These are phyloP conservation scores for Tulasnella sp. DNA, from an alignment of 768 basidiomycete species.

Conservation along the genomic window DNA sequence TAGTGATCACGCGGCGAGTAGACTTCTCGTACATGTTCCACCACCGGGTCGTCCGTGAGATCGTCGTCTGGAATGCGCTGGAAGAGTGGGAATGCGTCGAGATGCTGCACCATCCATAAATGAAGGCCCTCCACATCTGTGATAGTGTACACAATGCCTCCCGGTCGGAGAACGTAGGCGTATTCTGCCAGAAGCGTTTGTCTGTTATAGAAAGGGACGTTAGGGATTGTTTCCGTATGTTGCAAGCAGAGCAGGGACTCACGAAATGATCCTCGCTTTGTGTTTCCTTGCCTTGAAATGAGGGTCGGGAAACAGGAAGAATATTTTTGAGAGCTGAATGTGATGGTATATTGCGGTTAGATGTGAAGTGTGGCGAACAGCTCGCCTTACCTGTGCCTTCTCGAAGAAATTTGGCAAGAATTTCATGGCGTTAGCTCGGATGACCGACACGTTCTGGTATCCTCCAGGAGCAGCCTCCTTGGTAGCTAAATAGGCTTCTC, in stretches of 20 bases:
- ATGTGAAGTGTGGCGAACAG: not conserved
- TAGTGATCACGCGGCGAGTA: not conserved
- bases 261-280: slow-evolving; percentile 95
- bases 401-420: slow-evolving; percentile 93
- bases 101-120: slow-evolving; percentile 88
- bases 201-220: slow-evolving; percentile 18
- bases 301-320: slow-evolving; percentile 98
- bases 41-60: slow-evolving; percentile 65
- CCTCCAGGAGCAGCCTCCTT: slow-evolving; percentile 27
- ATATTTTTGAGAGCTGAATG: slow-evolving; percentile 70
- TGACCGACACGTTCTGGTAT: slow-evolving; percentile 83
- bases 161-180: slow-evolving; percentile 81
- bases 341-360: not conserved
- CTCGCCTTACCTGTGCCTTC: slow-evolving; percentile 50
- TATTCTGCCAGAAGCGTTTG: slow-evolving; percentile 97
- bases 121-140: slow-evolving; percentile 93
- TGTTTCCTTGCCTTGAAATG: slow-evolving; percentile 98
- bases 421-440: slow-evolving; percentile 97
- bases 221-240: not conserved
- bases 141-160: slow-evolving; percentile 96
- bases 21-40: slow-evolving; percentile 45
- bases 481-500: slow-evolving; percentile 12
- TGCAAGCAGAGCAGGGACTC: slow-evolving; percentile 16
- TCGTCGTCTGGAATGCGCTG: slow-evolving; percentile 63
- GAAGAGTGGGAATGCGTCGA: slow-evolving; percentile 82